Conservation (phyloP, 2,329 filamentous ascomycete genomes). For the Acarospora socialis region DNA sequence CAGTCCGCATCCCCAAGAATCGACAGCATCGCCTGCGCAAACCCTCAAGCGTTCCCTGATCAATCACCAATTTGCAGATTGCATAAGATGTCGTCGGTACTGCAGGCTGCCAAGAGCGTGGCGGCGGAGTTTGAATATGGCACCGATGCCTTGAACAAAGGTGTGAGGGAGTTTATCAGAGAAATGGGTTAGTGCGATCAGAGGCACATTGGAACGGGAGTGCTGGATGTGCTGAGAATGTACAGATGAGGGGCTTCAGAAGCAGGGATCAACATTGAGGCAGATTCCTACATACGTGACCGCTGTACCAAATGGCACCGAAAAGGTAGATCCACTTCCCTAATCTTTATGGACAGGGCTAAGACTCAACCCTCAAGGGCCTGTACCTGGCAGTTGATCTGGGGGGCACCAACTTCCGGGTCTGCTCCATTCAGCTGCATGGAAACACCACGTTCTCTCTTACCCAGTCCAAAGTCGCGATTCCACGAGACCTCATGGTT, state of each 20-base stretch:
- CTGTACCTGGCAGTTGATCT: conserved; percentile 93
- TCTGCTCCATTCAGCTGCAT: conserved; percentile 87
- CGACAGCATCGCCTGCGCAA: conserved; percentile 47
- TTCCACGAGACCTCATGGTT: conserved; percentile 80
- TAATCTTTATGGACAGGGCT: conserved; percentile 10
- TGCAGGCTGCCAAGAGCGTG: conserved; percentile 10
- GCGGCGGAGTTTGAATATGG: too few relatives aligned
- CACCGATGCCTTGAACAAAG: too few relatives aligned
- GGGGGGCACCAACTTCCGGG: conserved; percentile 96
- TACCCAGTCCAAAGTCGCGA: conserved; percentile 81
- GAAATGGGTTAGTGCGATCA: conserved; percentile 52
- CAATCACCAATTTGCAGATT: conserved; percentile 40
- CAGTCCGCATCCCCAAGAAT: too few relatives aligned
- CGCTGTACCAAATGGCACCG: conserved; percentile 86
- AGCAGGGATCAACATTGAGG: conserved; percentile 67
- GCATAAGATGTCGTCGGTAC: conserved; percentile 45
- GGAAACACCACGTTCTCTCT: conserved; percentile 92
- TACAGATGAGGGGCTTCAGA: conserved; percentile 64
- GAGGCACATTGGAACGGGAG: neutral
- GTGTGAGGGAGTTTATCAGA: conserved; percentile 69
- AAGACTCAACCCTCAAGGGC: conserved; percentile 54
- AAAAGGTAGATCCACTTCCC: conserved; percentile 59
- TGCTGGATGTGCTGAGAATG: neutral
- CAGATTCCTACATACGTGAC: conserved; percentile 98
- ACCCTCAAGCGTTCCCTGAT: conserved; percentile 40